A percentile compares a stretch with the other conserved stretches of the same genome.
phyloP scores from a whole-genome alignment of 495 filamentous ascomycete species.

The Trichoderma gamsii region DNA sequence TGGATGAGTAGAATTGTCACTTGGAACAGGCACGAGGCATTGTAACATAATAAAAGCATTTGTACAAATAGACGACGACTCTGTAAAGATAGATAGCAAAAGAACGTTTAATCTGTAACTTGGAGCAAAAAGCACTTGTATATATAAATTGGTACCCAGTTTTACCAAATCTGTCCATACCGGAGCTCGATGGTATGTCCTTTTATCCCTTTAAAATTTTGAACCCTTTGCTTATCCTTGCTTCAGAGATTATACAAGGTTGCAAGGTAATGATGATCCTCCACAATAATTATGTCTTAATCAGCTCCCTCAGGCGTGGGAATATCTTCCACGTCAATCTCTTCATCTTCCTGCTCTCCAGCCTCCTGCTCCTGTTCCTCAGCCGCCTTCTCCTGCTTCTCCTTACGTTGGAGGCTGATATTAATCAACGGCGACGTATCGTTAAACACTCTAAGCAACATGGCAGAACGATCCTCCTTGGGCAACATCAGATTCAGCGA shows the following conservation, averaged over 20 bases:
- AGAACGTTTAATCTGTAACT: background rate
- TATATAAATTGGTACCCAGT: background rate
- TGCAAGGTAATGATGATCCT: background rate
- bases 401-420: slow-evolving; percentile 41
- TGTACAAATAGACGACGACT: background rate
- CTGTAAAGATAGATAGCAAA: background rate
- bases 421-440: slow-evolving; percentile 69
- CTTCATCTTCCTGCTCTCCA: slow-evolving; percentile 16
- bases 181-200: too few species aligned
- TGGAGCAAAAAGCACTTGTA: background rate
- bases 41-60: background rate
- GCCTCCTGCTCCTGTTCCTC: slow-evolving; percentile 5
- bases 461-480: slow-evolving; percentile 89
- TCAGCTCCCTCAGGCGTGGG: slow-evolving; percentile 5
- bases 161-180: too few species aligned
- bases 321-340: background rate
- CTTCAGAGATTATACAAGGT: background rate
- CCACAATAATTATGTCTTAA: background rate
- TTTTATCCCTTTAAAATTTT: background rate
- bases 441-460: slow-evolving; percentile 86
- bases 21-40: background rate
- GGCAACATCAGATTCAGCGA: slow-evolving; percentile 92
- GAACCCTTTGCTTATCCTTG: background rate
- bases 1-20: slow-evolving; percentile 42
- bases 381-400: slow-evolving; percentile 23